Evolutionary conservation across 2,329 filamentous ascomycete genomes (phyloP).

Genomic region (Davidsoniella neocaledoniae): DNA sequence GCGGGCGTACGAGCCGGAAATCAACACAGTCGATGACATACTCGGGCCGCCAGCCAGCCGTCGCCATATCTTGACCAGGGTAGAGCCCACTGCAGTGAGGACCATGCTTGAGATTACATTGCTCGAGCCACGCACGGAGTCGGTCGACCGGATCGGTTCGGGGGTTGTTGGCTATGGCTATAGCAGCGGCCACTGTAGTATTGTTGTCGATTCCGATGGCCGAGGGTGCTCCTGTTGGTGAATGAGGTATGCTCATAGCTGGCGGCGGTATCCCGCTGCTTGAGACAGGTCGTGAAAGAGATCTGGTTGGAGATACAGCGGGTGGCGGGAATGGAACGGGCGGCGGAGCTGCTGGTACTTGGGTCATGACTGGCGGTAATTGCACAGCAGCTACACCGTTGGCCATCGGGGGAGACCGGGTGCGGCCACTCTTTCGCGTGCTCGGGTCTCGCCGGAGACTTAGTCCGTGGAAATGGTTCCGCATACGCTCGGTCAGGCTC

Average conservation of each 20-base stretch:
- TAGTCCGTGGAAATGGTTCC: slow-evolving; percentile 1
- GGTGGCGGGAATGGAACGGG: background rate
- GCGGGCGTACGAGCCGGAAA: slow-evolving; percentile 22
- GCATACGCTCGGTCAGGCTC: slow-evolving; percentile 9
- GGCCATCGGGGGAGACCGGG: slow-evolving; percentile 7
- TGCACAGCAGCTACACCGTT: background rate
- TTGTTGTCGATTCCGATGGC: slow-evolving; percentile 13
- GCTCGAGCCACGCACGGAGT: slow-evolving; percentile 27
- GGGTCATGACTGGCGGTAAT: background rate
- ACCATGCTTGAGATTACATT: slow-evolving; percentile 26
- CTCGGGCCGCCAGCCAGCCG: slow-evolving; percentile 23
- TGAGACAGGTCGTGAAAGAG: slow-evolving; percentile 6
- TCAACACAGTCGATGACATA: slow-evolving; percentile 27
- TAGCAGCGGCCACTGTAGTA: slow-evolving; percentile 4
- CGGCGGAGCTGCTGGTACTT: slow-evolving; percentile 2
- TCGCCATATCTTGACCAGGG: slow-evolving; percentile 7
- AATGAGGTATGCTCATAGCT: slow-evolving; percentile 15
- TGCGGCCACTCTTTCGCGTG: slow-evolving; percentile 6
- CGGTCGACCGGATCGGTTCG: slow-evolving; percentile 22
- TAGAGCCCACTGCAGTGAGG: slow-evolving; percentile 22
- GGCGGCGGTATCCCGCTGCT: background rate
- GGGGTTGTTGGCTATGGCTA: slow-evolving; percentile 15
- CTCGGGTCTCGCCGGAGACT: slow-evolving; percentile 7
- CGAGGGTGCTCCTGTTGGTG: slow-evolving; percentile 19
- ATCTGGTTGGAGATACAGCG: slow-evolving; percentile 4